A percentile compares a stretch with the other conserved stretches of the same genome.
These are phyloP conservation scores for Podospora australis DNA, from an alignment of 495 filamentous ascomycete genomes.

Conservation along the genomic window DNA sequence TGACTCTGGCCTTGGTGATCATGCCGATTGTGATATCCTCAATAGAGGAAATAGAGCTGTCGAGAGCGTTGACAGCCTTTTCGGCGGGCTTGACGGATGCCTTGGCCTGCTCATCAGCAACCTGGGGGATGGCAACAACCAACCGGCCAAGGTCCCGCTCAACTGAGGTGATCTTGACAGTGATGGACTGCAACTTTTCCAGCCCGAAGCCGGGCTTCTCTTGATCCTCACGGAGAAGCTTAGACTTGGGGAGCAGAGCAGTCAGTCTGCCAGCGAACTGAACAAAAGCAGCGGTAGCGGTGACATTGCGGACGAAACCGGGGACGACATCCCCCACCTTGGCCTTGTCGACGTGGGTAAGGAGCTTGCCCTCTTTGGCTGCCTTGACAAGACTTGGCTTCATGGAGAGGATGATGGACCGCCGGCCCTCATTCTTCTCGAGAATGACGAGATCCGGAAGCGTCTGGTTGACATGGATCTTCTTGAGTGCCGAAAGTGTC, in stretches of 20 bases:
- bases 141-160: constrained; percentile 45
- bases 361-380: constrained; percentile 56
- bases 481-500: constrained; percentile 63
- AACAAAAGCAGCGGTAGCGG: constrained; percentile 69
- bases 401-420: constrained; percentile 65
- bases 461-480: constrained; percentile 72
- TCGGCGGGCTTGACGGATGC: constrained; percentile 14
- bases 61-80: constrained; percentile 54
- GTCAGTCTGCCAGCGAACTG: constrained; percentile 72
- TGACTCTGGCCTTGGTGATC: constrained; percentile 69
- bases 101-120: constrained; percentile 21
- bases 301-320: constrained; percentile 83
- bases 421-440: constrained; percentile 66
- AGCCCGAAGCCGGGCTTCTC: constrained; percentile 69
- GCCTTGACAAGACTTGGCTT: constrained; percentile 78
- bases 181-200: constrained; percentile 61
- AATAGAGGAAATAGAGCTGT: constrained; percentile 55
- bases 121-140: constrained; percentile 31
- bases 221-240: constrained; percentile 60
- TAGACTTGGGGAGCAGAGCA: constrained; percentile 69
- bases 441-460: constrained; percentile 78
- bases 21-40: constrained; percentile 69
- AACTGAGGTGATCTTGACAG: constrained; percentile 60
- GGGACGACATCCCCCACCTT: constrained; percentile 58
- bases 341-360: constrained; percentile 61